Evolutionary conservation across 208 protist species (phyloP).

Genomic region (Trypanosomatidae sp.): DNA sequence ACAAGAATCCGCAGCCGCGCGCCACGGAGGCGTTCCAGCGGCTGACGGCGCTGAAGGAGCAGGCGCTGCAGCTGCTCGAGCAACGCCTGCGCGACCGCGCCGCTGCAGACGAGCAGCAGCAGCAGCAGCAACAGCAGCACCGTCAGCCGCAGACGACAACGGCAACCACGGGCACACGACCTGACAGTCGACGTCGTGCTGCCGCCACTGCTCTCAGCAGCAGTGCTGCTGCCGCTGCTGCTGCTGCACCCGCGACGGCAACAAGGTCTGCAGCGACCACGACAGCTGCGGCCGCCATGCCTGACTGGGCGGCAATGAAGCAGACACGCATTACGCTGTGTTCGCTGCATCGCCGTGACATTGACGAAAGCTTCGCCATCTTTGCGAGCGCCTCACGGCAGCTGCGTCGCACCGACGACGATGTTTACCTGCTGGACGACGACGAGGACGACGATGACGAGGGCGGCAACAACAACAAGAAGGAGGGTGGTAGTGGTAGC

Average conservation of each 20-base stretch:
- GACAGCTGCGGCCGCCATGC: neutral
- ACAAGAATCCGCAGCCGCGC: conserved; percentile 67
- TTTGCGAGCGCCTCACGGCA: conserved; percentile 27
- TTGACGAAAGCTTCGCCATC: conserved; percentile 56
- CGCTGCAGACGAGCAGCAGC: neutral
- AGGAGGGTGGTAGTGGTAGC: neutral
- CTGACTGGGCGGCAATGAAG: conserved; percentile 16
- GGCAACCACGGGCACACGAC: too few species aligned
- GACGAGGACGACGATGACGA: too few species aligned
- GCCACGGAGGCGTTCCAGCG: conserved; percentile 71
- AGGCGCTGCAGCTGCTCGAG: conserved; percentile 20
- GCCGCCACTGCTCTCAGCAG: too few species aligned
- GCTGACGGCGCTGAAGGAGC: conserved; percentile 29
- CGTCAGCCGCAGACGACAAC: too few species aligned
- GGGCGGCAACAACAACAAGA: too few species aligned
- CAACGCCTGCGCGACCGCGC: neutral
- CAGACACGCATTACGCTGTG: conserved; percentile 52
- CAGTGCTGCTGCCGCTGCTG: too few species aligned
- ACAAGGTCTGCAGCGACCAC: too few species aligned
- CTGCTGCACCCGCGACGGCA: too few species aligned
- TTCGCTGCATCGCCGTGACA: conserved; percentile 61
- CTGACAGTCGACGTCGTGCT: too few species aligned
- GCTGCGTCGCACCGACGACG: conserved; percentile 6
- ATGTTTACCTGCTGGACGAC: neutral
- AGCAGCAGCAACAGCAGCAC: neutral